These are phyloP conservation scores for Phytopythium oedochilum DNA, from an alignment of 352 stramenopile genomes.

Conservation along the genomic window DNA sequence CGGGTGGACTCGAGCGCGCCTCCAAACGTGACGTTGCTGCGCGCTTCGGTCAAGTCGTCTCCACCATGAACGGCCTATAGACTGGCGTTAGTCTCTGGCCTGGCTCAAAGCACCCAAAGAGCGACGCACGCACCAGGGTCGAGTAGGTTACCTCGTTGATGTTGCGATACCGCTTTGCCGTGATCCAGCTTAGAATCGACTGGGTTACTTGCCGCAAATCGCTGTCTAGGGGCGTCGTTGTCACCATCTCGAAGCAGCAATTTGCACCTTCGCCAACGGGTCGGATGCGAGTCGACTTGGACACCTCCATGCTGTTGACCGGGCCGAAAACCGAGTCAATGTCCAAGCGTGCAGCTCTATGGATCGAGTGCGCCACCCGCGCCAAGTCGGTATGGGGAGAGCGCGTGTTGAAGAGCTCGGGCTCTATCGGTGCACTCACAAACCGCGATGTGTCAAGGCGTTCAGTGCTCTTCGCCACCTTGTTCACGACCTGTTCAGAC, in stretches of 20 bases:
- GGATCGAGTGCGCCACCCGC: not conserved
- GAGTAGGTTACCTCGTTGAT: not conserved
- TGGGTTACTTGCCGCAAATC: not conserved
- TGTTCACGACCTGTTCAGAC: not conserved
- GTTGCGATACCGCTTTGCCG: not conserved
- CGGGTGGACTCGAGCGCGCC: not conserved
- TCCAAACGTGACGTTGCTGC: not conserved
- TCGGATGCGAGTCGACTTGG: not conserved
- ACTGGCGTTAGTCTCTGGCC: no score
- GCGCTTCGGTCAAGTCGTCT: not conserved
- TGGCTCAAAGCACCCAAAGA: no score
- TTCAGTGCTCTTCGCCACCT: not conserved
- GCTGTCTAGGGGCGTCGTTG: not conserved
- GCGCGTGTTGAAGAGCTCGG: not conserved
- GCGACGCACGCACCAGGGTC: not conserved
- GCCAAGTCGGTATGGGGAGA: not conserved
- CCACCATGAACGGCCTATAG: not conserved
- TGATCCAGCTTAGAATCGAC: not conserved
- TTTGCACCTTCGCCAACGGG: not conserved
- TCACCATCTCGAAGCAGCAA: not conserved
- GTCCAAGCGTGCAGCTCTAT: not conserved
- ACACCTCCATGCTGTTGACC: not conserved
- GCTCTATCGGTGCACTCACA: not conserved
- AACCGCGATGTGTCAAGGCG: not conserved
- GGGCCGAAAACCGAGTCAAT: not conserved